Conservation (phyloP, 176 grass and related monocot species). For the Carex littledalei region DNA sequence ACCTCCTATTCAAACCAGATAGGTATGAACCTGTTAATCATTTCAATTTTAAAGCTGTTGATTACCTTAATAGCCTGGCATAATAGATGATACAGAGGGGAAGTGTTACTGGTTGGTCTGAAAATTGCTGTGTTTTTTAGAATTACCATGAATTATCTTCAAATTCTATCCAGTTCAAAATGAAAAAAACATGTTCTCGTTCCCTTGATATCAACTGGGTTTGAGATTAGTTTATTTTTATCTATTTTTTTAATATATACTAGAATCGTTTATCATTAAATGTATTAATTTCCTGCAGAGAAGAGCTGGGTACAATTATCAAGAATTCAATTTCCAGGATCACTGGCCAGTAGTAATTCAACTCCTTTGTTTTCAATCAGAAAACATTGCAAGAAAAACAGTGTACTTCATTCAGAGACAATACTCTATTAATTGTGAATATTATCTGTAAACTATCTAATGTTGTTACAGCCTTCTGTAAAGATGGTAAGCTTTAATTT, state of each 20-base stretch:
- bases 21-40: constrained; percentile 38
- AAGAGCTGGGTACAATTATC: constrained; percentile 56
- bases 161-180: not conserved
- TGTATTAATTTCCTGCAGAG: constrained; percentile 41
- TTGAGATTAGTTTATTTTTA: not conserved
- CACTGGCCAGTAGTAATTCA: constrained; percentile 40
- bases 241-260: not conserved
- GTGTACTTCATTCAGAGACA: not conserved
- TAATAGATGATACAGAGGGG: not conserved
- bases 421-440: not conserved
- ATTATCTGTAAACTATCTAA: not conserved
- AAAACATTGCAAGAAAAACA: constrained; percentile 1
- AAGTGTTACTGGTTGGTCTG: not conserved
- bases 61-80: not conserved
- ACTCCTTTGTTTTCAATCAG: not conserved
- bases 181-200: not conserved
- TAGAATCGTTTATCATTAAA: not conserved
- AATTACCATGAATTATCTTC: not conserved
- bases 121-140: not conserved
- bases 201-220: not conserved
- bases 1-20: constrained; percentile 82
- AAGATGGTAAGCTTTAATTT: not conserved
- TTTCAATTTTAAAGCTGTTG: not conserved
- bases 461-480: not conserved
- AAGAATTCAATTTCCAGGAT: constrained; percentile 48